These are phyloP conservation scores for Aspergillus tubingensis DNA, from an alignment of 2,329 filamentous ascomycete genomes.

Conservation along the genomic window DNA sequence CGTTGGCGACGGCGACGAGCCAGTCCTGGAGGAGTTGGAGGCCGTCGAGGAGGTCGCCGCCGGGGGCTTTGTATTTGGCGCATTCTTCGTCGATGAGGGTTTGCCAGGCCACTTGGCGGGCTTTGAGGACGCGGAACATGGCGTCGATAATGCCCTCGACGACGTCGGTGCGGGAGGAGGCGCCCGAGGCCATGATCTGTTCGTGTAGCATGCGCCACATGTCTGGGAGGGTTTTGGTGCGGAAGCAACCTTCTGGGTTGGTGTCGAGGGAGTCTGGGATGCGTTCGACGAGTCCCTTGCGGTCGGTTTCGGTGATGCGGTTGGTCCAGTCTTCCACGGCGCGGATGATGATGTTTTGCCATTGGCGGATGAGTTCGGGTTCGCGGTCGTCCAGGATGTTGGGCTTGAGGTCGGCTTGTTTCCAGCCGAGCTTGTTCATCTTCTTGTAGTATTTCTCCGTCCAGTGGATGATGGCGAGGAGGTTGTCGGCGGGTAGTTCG, in stretches of 20 bases:
- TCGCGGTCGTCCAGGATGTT: constrained; percentile 91
- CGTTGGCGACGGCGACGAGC: constrained; percentile 95
- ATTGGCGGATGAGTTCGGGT: constrained; percentile 86
- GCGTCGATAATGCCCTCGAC: constrained; percentile 93
- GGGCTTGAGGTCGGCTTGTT: constrained; percentile 72
- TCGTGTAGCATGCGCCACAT: constrained; percentile 98
- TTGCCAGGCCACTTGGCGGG: constrained; percentile 83
- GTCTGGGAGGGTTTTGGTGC: constrained; percentile 87
- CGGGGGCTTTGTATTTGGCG: constrained; percentile 64
- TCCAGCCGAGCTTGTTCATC: constrained; percentile 86
- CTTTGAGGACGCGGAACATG: constrained; percentile 85
- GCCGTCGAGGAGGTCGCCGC: constrained; percentile 60
- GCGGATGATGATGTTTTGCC: constrained; percentile 91
- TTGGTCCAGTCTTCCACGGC: constrained; percentile 98
- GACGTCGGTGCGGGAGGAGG: constrained; percentile 84
- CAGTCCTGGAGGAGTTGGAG: constrained; percentile 79
- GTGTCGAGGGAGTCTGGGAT: constrained; percentile 79
- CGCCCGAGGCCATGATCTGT: constrained; percentile 81
- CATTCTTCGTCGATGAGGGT: constrained; percentile 85
- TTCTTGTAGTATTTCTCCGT: constrained; percentile 94
- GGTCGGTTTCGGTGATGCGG: constrained; percentile 81
- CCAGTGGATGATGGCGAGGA: constrained; percentile 91
- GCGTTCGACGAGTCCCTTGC: constrained; percentile 76
- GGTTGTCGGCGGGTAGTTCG: constrained; percentile 79
- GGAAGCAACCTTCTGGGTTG: constrained; percentile 86